Percentiles rank a stretch among this genome's conserved stretches.
Conservation (phyloP, 106 monocot genomes). For the Ottelia alismoides region DNA sequence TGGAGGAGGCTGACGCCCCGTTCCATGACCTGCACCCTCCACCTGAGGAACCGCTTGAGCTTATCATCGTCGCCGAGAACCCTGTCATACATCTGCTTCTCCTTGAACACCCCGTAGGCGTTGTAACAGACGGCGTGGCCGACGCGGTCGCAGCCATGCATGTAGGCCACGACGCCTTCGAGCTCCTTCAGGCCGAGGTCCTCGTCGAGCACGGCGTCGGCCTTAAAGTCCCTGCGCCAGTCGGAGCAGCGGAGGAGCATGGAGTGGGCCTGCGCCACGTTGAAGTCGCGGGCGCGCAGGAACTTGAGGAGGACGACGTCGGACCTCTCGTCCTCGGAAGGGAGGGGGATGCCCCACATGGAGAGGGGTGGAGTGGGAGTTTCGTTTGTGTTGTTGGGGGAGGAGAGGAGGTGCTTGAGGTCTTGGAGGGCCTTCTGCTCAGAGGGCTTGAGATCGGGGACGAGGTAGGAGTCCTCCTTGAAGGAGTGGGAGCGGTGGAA, state of each 20-base stretch:
- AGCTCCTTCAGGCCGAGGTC: conserved; percentile 22
- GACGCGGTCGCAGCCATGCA: conserved; percentile 28
- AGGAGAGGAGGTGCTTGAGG: conserved; percentile 25
- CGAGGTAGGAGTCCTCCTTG: conserved; percentile 67
- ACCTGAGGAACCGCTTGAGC: conserved; percentile 52
- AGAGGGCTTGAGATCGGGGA: conserved; percentile 24
- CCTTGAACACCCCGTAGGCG: conserved; percentile 32
- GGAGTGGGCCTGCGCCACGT: conserved; percentile 24
- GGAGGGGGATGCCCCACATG: conserved; percentile 56
- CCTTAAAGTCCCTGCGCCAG: conserved; percentile 42
- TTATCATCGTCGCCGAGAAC: conserved; percentile 34
- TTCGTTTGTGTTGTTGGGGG: not conserved
- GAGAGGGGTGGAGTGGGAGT: conserved; percentile 1
- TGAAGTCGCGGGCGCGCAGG: conserved; percentile 50
- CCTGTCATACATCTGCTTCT: conserved; percentile 25
- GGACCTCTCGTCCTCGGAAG: conserved; percentile 24
- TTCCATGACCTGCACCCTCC: conserved; percentile 73
- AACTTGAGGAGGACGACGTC: conserved; percentile 61
- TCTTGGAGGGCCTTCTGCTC: conserved; percentile 46
- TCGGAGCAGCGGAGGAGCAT: conserved; percentile 36
- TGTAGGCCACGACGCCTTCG: conserved; percentile 18
- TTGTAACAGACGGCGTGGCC: conserved; percentile 57
- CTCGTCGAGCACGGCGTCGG: conserved; percentile 29
- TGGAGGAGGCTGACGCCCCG: conserved; percentile 34
- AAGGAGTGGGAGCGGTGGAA: conserved; percentile 35